Base-by-base conservation (phyloP, 1,284 basidiomycete genomes). In the Cutaneotrichosporon spelunceum region DNA sequence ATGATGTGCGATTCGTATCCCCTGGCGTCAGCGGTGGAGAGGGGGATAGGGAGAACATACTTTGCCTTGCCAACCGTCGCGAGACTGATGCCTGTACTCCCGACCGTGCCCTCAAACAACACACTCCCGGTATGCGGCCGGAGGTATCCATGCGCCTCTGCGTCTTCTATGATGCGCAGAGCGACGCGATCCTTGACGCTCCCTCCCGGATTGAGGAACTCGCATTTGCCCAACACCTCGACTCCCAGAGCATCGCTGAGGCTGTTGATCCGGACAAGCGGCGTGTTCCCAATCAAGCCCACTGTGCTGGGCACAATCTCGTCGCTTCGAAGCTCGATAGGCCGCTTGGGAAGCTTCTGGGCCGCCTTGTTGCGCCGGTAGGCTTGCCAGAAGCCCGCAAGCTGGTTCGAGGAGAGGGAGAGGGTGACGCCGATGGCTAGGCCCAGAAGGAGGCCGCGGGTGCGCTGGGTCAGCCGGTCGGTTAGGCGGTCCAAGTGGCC, bases 151-250 rank as follows among this genome's bases (percentile, higher is more conserved):
- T 85, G 82, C 16, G 84, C 83, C 76, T 99, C 96, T 0, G 96
- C 96, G 72, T 97, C 91, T 64, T 92, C 85, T 66, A 97, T 92
- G 82, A 97, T 92, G 75, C 87, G 85, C 58, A 98, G 78, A 0
- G 94, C 95, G 13, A 99, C 94, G 24, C 96, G 85, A 77, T 99
- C 96, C 78, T 99, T 99, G 50, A 98, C 90, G 60, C 93, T 97
- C 24, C 96, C 96, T 19, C 93, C 96, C 0, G 96, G 95, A 78
- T 99, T 99, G 58, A 99, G 79, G 74, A 89, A 98, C 88, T 19
- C 53, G 34, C 53, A 33, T 27, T 49, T 49, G 29, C 55, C 54
- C 13, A 97, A 81, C 63, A 99, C 94, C 72, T 98, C 93, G 13
- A 96, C 89, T 8, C 93, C 93, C 0, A 97, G 83, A 0, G 88